phyloP scores from a whole-genome alignment of 495 filamentous ascomycete species.

The Penicillium riverlandense region DNA sequence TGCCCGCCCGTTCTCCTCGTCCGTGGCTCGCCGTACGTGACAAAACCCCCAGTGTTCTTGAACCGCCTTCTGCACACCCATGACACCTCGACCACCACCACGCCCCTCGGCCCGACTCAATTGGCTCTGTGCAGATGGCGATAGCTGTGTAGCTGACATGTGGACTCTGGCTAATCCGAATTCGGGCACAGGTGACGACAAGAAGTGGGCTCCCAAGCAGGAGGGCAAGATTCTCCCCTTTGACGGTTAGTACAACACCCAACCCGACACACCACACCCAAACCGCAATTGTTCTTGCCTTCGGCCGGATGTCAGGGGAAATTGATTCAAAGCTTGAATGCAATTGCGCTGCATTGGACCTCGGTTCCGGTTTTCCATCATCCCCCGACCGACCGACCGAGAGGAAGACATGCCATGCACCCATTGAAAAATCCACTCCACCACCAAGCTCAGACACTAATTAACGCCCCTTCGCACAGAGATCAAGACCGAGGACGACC shows the following conservation, averaged over 20 bases:
- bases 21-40: conserved; percentile 41
- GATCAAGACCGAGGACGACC: conserved; percentile 72
- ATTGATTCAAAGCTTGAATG: not conserved
- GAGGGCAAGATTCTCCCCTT: conserved; percentile 40
- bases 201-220: conserved; percentile 28
- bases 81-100: conserved; percentile 2
- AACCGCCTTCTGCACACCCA: conserved; percentile 17
- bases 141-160: not conserved
- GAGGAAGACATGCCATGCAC: not conserved
- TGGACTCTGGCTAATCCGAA: conserved; percentile 21
- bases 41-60: conserved; percentile 17
- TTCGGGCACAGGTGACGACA: conserved; percentile 23
- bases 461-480: conserved; percentile 46
- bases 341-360: not conserved
- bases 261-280: conserved; percentile 4
- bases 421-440: too few species aligned
- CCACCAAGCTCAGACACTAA: conserved; percentile 1
- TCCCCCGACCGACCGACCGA: not conserved
- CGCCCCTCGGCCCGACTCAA: conserved; percentile 7
- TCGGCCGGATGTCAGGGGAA: not conserved
- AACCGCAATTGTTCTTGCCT: conserved; percentile 3
- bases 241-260: conserved; percentile 31
- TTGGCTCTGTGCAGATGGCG: conserved; percentile 4
- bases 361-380: not conserved
- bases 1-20: conserved; percentile 41